These are phyloP conservation scores for Rhododendron kiyosumense DNA, from an alignment of 148 eudicot genomes.

Conservation along the genomic window DNA sequence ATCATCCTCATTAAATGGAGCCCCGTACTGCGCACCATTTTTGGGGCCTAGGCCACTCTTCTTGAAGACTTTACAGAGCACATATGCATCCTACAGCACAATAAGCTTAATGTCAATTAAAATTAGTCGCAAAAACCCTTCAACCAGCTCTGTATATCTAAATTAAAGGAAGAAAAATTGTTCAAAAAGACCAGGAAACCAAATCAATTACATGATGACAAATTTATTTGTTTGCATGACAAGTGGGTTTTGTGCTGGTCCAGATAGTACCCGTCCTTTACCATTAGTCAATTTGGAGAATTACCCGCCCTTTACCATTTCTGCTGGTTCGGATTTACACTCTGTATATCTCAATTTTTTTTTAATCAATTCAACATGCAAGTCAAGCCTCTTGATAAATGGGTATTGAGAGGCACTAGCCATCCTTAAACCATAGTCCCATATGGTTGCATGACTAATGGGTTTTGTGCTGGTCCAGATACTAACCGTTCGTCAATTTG, in stretches of 20 bases:
- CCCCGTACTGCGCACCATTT: slow-evolving; percentile 71
- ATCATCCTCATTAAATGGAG: slow-evolving; percentile 67
- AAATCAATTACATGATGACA: not conserved
- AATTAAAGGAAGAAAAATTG: not conserved
- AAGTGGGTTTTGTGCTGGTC: not conserved
- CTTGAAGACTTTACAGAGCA: slow-evolving; percentile 58
- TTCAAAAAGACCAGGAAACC: not conserved
- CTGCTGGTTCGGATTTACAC: too few relatives aligned
- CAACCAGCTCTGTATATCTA: not conserved
- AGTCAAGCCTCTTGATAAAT: not conserved
- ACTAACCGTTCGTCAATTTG: not conserved
- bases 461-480: not conserved
- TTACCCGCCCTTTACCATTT: not conserved
- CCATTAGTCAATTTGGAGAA: not conserved
- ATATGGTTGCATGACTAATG: too few relatives aligned
- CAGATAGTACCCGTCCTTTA: not conserved
- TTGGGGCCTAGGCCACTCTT: slow-evolving; percentile 74
- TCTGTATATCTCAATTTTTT: too few relatives aligned
- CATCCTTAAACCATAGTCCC: not conserved
- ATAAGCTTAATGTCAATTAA: not conserved
- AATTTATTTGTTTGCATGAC: not conserved
- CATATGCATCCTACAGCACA: slow-evolving; percentile 38
- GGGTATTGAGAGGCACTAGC: not conserved
- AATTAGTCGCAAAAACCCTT: not conserved
- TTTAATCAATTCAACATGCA: not conserved